Evolutionary conservation across 1,139 yeast species (phyloP), one percentile per base, ranked within the genome.

Genomic region (Yamadazyma spencermartinsiae): DNA sequence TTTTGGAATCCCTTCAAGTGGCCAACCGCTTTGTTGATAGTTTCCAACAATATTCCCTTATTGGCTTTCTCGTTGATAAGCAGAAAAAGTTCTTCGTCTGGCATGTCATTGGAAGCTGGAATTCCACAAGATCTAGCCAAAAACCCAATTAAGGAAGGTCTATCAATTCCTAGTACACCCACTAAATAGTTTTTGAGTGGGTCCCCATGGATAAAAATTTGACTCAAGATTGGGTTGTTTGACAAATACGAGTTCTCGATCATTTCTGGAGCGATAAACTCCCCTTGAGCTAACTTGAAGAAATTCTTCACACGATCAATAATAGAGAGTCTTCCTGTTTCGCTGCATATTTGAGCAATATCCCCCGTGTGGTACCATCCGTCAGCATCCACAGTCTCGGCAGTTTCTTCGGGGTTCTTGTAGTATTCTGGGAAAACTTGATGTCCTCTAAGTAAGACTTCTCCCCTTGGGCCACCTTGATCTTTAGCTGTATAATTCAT

Each of bases 111-210:
- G 8, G 41, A 38, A 3, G 29, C 12, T 23, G 15, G 67, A 11
- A 55, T 41, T 38, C 50, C 34, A 46, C 54, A 31, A 38, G 50
- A 47, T 31, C 46, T 42, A 31, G 49, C 42, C 38, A 58, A 51
- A 34, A 55, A 54, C 2, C 41, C 40, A n/a, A 37, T 40, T 26
- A 52, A 46, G 5, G 48, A 40, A 7, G 40, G 47, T 12, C 61
- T 62, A 35, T 67, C 68, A 43, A 84, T 65, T 14, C 90, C 90
- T 30, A 78, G 63, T 38, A 85, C 61, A 11, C 80, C 89, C 8
- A 86, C 84, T 46, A 86, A 62, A 50, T 55, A 82, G 3, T 78
- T 70, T 50, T 79, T 67, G 19, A 76, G 58, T 0, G 89, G 75
- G 51, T 82, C 80, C n/a, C 94, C 94, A 53, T 82, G 70, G 15